Conservation (phyloP, 768 basidiomycete species). For the Rossbeevera mucosa region DNA sequence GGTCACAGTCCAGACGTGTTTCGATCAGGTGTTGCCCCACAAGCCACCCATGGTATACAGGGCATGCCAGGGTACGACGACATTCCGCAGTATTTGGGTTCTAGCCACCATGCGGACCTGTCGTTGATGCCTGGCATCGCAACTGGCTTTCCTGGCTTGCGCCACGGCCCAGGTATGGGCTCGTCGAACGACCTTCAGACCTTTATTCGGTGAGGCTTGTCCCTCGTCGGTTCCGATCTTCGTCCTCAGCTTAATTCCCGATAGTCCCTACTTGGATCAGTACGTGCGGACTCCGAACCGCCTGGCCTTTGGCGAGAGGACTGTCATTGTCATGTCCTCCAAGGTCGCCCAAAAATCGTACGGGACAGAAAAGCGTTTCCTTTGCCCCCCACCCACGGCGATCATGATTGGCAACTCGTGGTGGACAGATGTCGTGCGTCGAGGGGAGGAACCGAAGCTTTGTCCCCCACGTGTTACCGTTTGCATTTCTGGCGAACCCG, state of each 20-base stretch:
- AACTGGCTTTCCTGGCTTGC: conserved; percentile 60
- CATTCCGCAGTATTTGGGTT: conserved; percentile 51
- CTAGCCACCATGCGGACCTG: conserved; percentile 52
- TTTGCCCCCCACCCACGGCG: conserved; percentile 91
- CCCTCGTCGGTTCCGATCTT: conserved; percentile 16
- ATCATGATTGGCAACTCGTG: conserved; percentile 92
- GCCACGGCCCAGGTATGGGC: conserved; percentile 54
- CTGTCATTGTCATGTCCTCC: conserved; percentile 95
- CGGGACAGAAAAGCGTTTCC: conserved; percentile 92
- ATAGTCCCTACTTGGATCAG: conserved; percentile 76
- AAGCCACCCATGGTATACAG: conserved; percentile 61
- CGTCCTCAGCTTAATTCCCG: conserved; percentile 12
- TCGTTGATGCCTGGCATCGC: conserved; percentile 60
- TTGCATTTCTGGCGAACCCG: conserved; percentile 87
- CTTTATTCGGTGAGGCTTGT: conserved; percentile 61
- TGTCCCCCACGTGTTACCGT: conserved; percentile 80
- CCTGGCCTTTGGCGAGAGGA: conserved; percentile 86
- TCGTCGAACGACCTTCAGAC: conserved; percentile 71
- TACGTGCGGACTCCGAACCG: conserved; percentile 83
- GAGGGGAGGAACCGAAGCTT: conserved; percentile 70
- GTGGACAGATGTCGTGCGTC: conserved; percentile 81
- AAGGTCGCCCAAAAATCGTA: conserved; percentile 97
- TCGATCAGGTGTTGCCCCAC: conserved; percentile 61
- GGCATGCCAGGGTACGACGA: conserved; percentile 53
- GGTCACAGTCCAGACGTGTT: conserved; percentile 52